phyloP scores from a whole-genome alignment of 2,329 filamentous ascomycete genomes.

The Venturia effusa region DNA sequence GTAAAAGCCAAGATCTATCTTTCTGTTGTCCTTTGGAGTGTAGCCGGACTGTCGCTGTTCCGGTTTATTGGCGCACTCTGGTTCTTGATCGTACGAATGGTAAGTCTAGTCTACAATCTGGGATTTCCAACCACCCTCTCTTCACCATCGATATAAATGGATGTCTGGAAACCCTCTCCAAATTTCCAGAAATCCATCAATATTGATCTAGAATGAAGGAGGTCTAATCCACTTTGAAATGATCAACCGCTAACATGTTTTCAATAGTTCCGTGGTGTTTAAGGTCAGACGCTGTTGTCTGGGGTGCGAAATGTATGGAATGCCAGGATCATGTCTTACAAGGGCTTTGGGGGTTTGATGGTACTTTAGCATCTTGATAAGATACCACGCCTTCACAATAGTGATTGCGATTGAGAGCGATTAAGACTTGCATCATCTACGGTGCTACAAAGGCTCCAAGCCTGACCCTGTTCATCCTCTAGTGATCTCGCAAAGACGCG shows the following conservation, averaged over 20 bases:
- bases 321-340: neutral
- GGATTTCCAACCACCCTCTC: too few relatives aligned
- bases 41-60: constrained; percentile 72
- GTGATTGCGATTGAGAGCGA: neutral
- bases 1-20: constrained; percentile 70
- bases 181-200: neutral
- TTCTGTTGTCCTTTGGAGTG: constrained; percentile 77
- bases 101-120: neutral
- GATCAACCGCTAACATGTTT: neutral
- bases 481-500: too few relatives aligned
- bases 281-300: neutral
- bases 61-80: constrained; percentile 81
- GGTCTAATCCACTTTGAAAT: neutral
- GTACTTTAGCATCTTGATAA: neutral
- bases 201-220: neutral
- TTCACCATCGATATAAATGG: too few relatives aligned
- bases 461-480: too few relatives aligned
- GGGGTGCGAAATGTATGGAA: neutral
- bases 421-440: neutral
- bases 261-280: constrained; percentile 7
- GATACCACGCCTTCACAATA: neutral
- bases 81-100: constrained; percentile 61
- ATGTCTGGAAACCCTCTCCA: too few relatives aligned
- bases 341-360: neutral
- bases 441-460: too few relatives aligned